phyloP scores from a whole-genome alignment of 371 early-diverging fungal genomes.

The Entomophthora muscae region DNA sequence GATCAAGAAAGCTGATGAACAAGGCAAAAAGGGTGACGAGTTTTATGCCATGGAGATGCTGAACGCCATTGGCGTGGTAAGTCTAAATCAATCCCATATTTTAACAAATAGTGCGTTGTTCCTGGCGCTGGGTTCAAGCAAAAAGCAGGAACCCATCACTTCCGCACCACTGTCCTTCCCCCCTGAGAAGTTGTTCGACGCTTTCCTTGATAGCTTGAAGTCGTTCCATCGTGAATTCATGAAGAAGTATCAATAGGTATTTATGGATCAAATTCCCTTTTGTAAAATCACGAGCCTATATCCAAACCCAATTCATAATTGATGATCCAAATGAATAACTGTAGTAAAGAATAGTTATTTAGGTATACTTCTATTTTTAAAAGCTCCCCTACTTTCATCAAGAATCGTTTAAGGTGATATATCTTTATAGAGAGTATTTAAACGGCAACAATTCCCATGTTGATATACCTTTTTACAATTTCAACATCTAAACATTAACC shows the following conservation, averaged over 20 bases:
- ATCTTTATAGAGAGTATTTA: no score
- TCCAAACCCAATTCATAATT: no score
- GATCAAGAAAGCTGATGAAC: constrained; percentile 47
- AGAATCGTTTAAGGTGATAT: no score
- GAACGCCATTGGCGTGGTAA: constrained; percentile 78
- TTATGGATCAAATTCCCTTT: no score
- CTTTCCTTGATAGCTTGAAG: constrained; percentile 50
- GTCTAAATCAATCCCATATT: constrained; percentile 12
- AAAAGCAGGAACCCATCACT: constrained; percentile 69
- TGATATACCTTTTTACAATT: no score
- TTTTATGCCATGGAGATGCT: constrained; percentile 80
- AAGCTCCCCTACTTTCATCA: no score
- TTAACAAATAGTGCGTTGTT: constrained; percentile 37
- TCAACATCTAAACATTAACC: no score
- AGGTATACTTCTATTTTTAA: no score
- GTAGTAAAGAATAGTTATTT: no score
- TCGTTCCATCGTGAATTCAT: constrained; percentile 70
- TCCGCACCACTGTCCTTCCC: constrained; percentile 6
- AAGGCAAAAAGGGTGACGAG: constrained; percentile 57
- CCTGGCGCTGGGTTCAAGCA: constrained; percentile 87
- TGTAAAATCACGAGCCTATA: no score
- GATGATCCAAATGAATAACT: no score
- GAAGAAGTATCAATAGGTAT: constrained; percentile 41
- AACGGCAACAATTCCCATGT: no score
- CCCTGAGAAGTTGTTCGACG: constrained; percentile 11